Percentiles rank a stretch among this genome's conserved stretches.
phyloP scores from a whole-genome alignment of 495 filamentous ascomycete genomes.

The Neurospora cerealis region DNA sequence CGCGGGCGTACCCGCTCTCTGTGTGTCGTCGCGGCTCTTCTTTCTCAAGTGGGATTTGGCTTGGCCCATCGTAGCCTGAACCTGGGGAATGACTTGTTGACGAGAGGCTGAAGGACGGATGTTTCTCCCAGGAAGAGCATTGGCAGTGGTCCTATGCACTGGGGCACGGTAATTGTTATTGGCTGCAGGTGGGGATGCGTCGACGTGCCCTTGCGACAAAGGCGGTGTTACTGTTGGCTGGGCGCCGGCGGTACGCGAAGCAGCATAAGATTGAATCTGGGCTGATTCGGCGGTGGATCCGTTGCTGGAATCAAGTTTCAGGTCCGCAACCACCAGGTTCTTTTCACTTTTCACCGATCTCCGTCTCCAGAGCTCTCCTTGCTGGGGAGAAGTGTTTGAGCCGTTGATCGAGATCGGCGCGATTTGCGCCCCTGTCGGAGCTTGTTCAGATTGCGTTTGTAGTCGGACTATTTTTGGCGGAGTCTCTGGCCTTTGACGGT shows the following conservation, averaged over 20 bases:
- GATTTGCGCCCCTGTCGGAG: conserved; percentile 6
- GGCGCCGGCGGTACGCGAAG: neutral
- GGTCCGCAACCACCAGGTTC: conserved; percentile 29
- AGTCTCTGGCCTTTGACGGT: conserved; percentile 5
- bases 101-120: conserved; percentile 19
- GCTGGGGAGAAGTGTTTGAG: conserved; percentile 21
- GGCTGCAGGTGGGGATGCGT: conserved; percentile 1
- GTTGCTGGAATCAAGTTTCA: conserved; percentile 33
- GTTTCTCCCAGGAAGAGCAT: conserved; percentile 22
- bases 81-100: conserved; percentile 9
- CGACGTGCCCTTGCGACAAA: conserved; percentile 1
- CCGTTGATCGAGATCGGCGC: conserved; percentile 5
- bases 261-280: conserved; percentile 5
- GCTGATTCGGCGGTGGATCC: conserved; percentile 31
- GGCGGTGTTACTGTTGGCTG: conserved; percentile 7
- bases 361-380: conserved; percentile 35
- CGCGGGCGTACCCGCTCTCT: neutral
- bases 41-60: conserved; percentile 11
- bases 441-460: conserved; percentile 6
- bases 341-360: conserved; percentile 33
- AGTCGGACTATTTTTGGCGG: conserved; percentile 1
- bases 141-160: conserved; percentile 9
- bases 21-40: conserved; percentile 1
- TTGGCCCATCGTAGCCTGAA: conserved; percentile 18
- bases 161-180: conserved; percentile 4